Percentiles rank a stretch among this genome's conserved stretches.
phyloP scores from a whole-genome alignment of 1,139 yeast genomes.

The Maudiozyma humilis region DNA sequence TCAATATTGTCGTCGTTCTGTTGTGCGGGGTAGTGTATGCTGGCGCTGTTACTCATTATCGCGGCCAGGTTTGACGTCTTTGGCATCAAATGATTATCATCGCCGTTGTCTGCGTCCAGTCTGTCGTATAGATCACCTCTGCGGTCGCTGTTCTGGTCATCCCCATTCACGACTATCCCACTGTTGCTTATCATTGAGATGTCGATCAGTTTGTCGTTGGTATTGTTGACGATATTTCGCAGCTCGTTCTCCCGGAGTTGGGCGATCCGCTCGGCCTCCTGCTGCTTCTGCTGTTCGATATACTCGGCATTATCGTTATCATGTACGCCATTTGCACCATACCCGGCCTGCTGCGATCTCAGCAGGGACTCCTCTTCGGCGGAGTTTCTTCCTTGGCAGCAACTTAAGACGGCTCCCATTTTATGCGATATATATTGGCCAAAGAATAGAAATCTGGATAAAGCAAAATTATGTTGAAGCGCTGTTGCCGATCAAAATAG shows the following conservation, averaged over 20 bases:
- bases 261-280: slow-evolving; percentile 27
- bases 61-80: slow-evolving; percentile 3
- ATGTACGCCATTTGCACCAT: slow-evolving; percentile 15
- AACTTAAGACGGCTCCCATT: slow-evolving; percentile 12
- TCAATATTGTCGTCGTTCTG: slow-evolving; percentile 1
- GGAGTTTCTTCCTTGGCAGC: slow-evolving; percentile 7
- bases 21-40: neutral
- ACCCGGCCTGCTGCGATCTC: slow-evolving; percentile 30
- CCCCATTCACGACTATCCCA: slow-evolving; percentile 28
- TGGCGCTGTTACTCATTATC: slow-evolving; percentile 5
- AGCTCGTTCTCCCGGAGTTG: slow-evolving; percentile 32
- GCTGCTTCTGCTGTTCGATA: slow-evolving; percentile 21
- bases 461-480: too few relatives aligned
- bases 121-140: neutral
- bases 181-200: slow-evolving; percentile 32
- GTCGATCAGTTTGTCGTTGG: slow-evolving; percentile 33
- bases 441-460: neutral
- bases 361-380: slow-evolving; percentile 10
- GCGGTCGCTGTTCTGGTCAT: slow-evolving; percentile 12
- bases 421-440: too few relatives aligned
- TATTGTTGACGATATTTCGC: slow-evolving; percentile 34
- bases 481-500: too few relatives aligned
- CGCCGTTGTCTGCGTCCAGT: slow-evolving; percentile 1
- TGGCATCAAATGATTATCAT: slow-evolving; percentile 3
- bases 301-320: slow-evolving; percentile 13